Evolutionary conservation across 257 asterid genomes (phyloP).

Genomic region (Solanum paucissectum): DNA sequence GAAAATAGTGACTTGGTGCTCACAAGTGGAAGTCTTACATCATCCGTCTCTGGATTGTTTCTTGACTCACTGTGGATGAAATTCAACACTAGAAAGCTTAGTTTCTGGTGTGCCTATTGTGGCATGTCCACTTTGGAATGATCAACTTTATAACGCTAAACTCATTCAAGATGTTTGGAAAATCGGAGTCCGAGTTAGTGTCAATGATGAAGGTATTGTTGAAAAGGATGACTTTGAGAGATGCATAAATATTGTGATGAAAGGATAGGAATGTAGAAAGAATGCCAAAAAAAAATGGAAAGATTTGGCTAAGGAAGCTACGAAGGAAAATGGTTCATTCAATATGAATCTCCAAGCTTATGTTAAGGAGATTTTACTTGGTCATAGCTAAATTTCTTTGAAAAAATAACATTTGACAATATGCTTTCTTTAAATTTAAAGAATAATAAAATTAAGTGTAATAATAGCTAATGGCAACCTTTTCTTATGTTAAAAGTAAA

Average conservation of each 20-base stretch:
- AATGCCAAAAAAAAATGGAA: not conserved
- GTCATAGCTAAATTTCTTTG: not conserved
- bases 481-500: not conserved
- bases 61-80: not conserved
- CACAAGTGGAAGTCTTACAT: not conserved
- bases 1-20: not conserved
- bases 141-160: not conserved
- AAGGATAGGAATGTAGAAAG: not conserved
- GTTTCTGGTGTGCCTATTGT: not conserved
- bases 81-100: not conserved
- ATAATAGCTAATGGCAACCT: not conserved
- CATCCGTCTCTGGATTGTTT: not conserved
- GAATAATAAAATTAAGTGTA: not conserved
- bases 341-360: not conserved
- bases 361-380: not conserved
- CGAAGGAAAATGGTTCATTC: not conserved
- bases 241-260: not conserved
- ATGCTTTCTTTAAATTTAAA: not conserved
- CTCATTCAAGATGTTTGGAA: not conserved
- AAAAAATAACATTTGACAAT: not conserved
- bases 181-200: not conserved
- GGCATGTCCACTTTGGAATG: not conserved
- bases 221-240: not conserved
- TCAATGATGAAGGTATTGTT: not conserved
- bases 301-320: not conserved